Evolutionary conservation across 495 filamentous ascomycete genomes (phyloP), one percentile per base, ranked within the genome.

Genomic region (Penicillium paxilli): DNA sequence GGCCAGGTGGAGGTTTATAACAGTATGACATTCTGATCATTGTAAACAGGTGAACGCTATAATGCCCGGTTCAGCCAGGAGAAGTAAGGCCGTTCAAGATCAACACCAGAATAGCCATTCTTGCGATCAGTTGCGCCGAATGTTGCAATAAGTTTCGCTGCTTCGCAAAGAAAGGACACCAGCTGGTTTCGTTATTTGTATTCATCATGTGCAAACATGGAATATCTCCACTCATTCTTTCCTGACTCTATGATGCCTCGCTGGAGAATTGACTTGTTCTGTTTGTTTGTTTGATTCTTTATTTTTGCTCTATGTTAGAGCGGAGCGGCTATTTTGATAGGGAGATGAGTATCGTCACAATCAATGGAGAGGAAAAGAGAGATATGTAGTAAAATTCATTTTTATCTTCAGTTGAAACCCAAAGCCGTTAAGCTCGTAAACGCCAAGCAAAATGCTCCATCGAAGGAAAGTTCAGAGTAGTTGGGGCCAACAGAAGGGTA

Each of bases 11-110:
- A 8, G 1, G 10, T 6, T 32, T 4, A 21, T 14, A n/a, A 19
- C n/a, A n/a, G n/a, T n/a, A n/a, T n/a, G n/a, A n/a, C n/a, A n/a
- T n/a, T n/a, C 40, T 37, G 55, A 59, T 60, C 24, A 65, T 25
- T 32, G 30, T 10, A 38, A 1, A 14, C 19, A 76, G 71, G 68
- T 14, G 67, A 70, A 5, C 63, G 60, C 21, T 76, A 76, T 49
- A 68, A 54, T 23, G 65, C 65, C 28, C 71, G 70, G 1, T 76
- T 74, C 42, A 66, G 52, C 16, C 54, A 64, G 32, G 59, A 60
- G n/a, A n/a, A n/a, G n/a, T n/a, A n/a, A n/a, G n/a, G n/a, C n/a
- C n/a, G n/a, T n/a, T n/a, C n/a, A n/a, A n/a, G n/a, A n/a, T n/a
- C n/a, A n/a, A n/a, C n/a, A n/a, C n/a, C n/a, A n/a, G n/a, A n/a